Conservation (phyloP, 768 basidiomycete species). For the Termitomyces sp. region DNA sequence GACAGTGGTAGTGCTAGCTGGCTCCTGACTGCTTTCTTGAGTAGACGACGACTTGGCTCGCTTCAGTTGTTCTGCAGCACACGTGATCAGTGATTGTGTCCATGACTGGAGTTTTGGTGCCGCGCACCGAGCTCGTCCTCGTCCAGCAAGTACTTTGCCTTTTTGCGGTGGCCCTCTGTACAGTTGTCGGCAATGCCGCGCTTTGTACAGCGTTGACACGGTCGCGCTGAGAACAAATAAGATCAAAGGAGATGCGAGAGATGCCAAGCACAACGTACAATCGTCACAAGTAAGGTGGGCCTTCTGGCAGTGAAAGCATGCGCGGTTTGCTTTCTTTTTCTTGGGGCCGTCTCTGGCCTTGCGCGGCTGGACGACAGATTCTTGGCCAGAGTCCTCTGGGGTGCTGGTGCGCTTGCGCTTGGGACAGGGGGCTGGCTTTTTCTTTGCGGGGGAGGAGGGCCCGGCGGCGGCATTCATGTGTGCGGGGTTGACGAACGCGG, state of each 20-base stretch:
- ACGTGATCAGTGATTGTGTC: conserved; percentile 36
- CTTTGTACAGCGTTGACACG: conserved; percentile 94
- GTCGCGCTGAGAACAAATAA: conserved; percentile 61
- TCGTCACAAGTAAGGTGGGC: conserved; percentile 99
- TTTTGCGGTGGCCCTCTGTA: conserved; percentile 94
- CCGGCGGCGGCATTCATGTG: conserved; percentile 45
- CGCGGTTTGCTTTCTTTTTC: conserved; percentile 94
- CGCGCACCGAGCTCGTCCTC: conserved; percentile 84
- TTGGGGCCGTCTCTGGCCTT: conserved; percentile 74
- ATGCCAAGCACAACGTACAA: conserved; percentile 49
- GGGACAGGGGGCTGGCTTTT: conserved; percentile 26
- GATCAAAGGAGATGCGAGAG: conserved; percentile 14
- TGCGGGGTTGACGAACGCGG: conserved; percentile 37
- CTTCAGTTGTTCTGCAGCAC: conserved; percentile 44
- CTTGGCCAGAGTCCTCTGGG: conserved; percentile 50
- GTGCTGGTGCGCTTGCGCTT: conserved; percentile 66
- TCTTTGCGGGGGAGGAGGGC: conserved; percentile 39
- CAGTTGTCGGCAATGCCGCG: conserved; percentile 87
- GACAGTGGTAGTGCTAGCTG: conserved; percentile 21
- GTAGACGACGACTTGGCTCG: conserved; percentile 35
- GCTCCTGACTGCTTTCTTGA: conserved; percentile 36
- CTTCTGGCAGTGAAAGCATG: conserved; percentile 95
- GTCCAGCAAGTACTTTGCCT: conserved; percentile 95
- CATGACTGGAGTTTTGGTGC: conserved; percentile 14
- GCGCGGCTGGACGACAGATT: conserved; percentile 40